Percentiles rank a stretch among this genome's conserved stretches.
Evolutionary conservation across 345 rosid genomes (phyloP).

Genomic region (Populus euphratica): DNA sequence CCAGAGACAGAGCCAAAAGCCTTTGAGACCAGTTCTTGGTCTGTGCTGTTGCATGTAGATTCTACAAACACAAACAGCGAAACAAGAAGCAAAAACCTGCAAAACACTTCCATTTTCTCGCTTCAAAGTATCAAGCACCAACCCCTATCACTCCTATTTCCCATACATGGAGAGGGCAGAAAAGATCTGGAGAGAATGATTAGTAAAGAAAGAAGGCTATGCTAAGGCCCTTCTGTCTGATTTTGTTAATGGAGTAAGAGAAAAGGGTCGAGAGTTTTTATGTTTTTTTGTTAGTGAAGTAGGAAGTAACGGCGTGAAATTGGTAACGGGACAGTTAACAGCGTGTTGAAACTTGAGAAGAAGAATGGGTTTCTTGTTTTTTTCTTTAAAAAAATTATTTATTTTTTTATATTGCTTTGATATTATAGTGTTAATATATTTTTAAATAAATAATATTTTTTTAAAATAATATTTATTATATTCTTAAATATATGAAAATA

Average conservation of each 20-base stretch:
- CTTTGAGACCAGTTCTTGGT: slow-evolving; percentile 40
- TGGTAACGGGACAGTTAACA: not conserved
- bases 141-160: not conserved
- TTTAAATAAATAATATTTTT: no score
- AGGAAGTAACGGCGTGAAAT: slow-evolving; percentile 15
- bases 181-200: not conserved
- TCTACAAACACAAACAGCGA: slow-evolving; percentile 39
- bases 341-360: not conserved
- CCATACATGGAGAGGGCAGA: slow-evolving; percentile 17
- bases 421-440: no score
- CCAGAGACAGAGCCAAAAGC: slow-evolving; percentile 66
- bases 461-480: no score
- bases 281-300: not conserved
- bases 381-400: no score
- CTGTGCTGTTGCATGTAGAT: slow-evolving; percentile 43
- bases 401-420: no score
- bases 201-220: not conserved
- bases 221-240: not conserved
- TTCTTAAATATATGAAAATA: no score
- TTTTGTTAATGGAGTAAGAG: not conserved
- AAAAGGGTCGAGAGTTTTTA: no score
- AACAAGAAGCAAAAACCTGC: slow-evolving; percentile 33
- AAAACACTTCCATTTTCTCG: slow-evolving; percentile 24
- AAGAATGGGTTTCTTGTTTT: no score
- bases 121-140: slow-evolving; percentile 1